A percentile compares a stretch with the other conserved stretches of the same genome.
phyloP scores from a whole-genome alignment of 1,284 basidiomycete genomes.

The Ustanciosporium gigantosporum region DNA sequence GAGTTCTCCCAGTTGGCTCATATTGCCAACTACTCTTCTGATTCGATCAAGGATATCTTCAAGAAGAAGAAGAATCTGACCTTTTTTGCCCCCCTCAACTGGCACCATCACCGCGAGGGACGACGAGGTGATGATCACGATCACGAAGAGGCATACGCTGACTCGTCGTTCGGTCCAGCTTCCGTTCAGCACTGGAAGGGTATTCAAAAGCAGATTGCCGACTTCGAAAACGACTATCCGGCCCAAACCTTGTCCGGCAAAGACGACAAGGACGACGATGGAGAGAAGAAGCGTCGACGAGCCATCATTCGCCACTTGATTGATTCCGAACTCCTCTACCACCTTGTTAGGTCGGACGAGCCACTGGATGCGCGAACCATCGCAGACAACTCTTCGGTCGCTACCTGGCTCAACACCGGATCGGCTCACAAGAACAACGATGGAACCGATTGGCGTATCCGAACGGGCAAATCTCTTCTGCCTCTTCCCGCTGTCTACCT shows the following conservation, averaged over 20 bases:
- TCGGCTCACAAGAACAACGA: slow-evolving; percentile 55
- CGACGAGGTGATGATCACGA: slow-evolving; percentile 5
- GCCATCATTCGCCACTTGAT: slow-evolving; percentile 65
- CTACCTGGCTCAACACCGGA: slow-evolving; percentile 65
- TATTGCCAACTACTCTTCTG: slow-evolving; percentile 47
- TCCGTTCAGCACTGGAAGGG: slow-evolving; percentile 25
- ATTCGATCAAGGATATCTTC: slow-evolving; percentile 44
- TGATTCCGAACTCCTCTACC: slow-evolving; percentile 69
- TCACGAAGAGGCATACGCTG: slow-evolving; percentile 4
- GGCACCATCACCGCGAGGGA: slow-evolving; percentile 39
- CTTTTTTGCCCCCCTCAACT: slow-evolving; percentile 49
- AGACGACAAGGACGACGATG: slow-evolving; percentile 62
- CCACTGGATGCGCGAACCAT: slow-evolving; percentile 63
- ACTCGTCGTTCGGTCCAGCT: slow-evolving; percentile 15
- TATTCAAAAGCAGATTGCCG: slow-evolving; percentile 29
- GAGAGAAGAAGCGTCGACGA: slow-evolving; percentile 67
- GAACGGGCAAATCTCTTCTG: slow-evolving; percentile 64
- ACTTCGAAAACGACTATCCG: slow-evolving; percentile 18
- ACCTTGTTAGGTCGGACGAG: slow-evolving; percentile 66
- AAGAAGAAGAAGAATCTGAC: slow-evolving; percentile 37
- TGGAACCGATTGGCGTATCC: slow-evolving; percentile 67
- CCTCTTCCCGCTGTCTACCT: slow-evolving; percentile 63
- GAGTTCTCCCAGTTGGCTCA: slow-evolving; percentile 45
- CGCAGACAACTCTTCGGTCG: slow-evolving; percentile 68
- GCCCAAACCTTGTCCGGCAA: slow-evolving; percentile 1